Evolutionary conservation across 176 grass and related monocot genomes (phyloP).

Genomic region (Avena insularis): DNA sequence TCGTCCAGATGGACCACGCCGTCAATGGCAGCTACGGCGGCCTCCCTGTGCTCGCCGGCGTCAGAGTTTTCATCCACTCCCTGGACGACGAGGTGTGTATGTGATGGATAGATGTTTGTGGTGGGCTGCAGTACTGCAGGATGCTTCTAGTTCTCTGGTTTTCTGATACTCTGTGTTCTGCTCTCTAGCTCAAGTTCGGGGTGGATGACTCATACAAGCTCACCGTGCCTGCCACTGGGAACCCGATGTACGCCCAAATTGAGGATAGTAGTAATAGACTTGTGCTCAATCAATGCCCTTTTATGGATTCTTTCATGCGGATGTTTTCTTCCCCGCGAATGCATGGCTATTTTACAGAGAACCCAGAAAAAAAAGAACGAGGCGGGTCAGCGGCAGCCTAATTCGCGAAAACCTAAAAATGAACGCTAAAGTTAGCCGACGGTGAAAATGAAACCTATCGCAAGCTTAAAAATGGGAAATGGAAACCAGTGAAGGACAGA

Average conservation of each 20-base stretch:
- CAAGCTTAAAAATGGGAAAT: no score
- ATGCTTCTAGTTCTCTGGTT: neutral
- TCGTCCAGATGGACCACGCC: conserved; percentile 60
- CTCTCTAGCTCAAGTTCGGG: conserved; percentile 74
- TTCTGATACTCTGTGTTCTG: conserved; percentile 7
- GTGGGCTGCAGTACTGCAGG: neutral
- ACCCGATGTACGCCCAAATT: conserved; percentile 65
- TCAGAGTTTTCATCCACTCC: conserved; percentile 60
- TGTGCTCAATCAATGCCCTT: neutral
- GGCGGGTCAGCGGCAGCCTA: no score
- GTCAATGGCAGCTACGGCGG: conserved; percentile 49
- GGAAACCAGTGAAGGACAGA: no score
- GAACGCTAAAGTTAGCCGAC: no score
- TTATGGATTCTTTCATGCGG: no score
- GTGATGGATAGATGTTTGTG: neutral
- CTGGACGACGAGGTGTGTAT: conserved; percentile 55
- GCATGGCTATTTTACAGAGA: no score
- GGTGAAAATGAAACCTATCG: no score
- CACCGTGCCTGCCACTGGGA: conserved; percentile 59
- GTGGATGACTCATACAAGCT: conserved; percentile 83
- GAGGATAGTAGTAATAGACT: conserved; percentile 60
- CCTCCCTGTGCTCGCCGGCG: conserved; percentile 51
- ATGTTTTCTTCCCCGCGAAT: no score
- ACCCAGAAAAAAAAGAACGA: no score
- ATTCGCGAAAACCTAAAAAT: no score